phyloP scores from a whole-genome alignment of 169 alveolate genomes.

The Plasmodium coatneyi region DNA sequence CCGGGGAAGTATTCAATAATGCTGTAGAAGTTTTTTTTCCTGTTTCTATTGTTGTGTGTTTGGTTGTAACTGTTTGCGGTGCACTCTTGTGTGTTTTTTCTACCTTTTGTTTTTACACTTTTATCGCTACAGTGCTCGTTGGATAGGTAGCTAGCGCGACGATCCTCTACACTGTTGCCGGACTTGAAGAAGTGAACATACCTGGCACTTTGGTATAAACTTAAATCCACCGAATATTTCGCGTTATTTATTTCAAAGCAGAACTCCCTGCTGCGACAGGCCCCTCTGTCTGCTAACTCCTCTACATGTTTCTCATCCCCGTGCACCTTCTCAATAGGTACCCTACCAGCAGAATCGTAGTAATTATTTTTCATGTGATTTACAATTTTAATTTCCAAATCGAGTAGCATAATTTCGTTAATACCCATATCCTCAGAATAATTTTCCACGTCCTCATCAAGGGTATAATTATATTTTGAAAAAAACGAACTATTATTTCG shows the following conservation, averaged over 20 bases:
- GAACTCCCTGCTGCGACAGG: not conserved
- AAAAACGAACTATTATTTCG: not conserved
- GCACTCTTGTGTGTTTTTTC: not conserved
- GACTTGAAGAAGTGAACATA: not conserved
- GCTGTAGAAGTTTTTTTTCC: conserved; percentile 10
- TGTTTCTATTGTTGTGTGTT: not conserved
- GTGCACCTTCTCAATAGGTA: not conserved
- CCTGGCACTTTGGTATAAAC: conserved; percentile 11
- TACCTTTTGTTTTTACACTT: not conserved
- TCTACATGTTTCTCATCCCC: conserved; percentile 1
- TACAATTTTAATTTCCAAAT: conserved; percentile 48
- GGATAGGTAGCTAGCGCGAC: not conserved
- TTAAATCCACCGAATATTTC: conserved; percentile 13
- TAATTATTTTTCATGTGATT: conserved; percentile 60
- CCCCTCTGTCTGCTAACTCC: not conserved
- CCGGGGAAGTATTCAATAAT: conserved; percentile 57
- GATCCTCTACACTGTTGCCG: not conserved
- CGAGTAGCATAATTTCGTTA: conserved; percentile 39
- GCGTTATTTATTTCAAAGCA: conserved; percentile 55
- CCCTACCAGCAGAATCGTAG: conserved; percentile 6
- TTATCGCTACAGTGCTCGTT: not conserved
- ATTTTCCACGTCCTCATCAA: not conserved
- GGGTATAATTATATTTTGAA: not conserved
- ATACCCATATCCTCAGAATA: not conserved
- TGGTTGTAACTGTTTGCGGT: not conserved